A percentile compares a stretch with the other conserved stretches of the same genome.
Evolutionary conservation across 129 eudicot species (phyloP).

Genomic region (Artemisia tridentata): DNA sequence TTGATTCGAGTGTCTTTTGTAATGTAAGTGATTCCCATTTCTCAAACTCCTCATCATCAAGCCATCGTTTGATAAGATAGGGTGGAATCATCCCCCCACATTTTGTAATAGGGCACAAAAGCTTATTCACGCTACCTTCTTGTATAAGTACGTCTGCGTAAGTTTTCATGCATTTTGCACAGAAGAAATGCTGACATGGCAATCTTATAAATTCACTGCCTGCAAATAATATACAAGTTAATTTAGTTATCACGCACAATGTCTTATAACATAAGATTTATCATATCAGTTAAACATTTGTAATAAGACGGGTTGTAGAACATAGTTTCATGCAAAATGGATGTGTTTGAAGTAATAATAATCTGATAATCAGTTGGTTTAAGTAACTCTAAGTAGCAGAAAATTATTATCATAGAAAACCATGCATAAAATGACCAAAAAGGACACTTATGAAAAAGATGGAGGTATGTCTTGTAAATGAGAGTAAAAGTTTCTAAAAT

Average conservation of each 20-base stretch:
- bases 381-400: background rate
- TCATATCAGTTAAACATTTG: background rate
- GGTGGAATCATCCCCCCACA: slow-evolving; percentile 89
- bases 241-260: background rate
- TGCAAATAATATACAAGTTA: slow-evolving; percentile 24
- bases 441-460: too few species aligned
- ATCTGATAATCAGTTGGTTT: background rate
- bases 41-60: slow-evolving; percentile 73
- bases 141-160: slow-evolving; percentile 54
- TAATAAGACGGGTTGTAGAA: background rate
- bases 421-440: background rate
- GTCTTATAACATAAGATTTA: background rate
- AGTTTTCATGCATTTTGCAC: slow-evolving; percentile 75
- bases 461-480: background rate
- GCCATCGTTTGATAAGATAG: slow-evolving; percentile 54
- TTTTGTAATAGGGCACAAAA: slow-evolving; percentile 68
- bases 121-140: slow-evolving; percentile 68
- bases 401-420: background rate
- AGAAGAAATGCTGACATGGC: slow-evolving; percentile 93
- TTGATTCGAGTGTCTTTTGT: slow-evolving; percentile 75
- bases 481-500: background rate
- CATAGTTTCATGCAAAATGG: background rate
- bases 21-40: slow-evolving; percentile 82
- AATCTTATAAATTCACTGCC: slow-evolving; percentile 72
- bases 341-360: background rate